Percentiles rank a stretch among this genome's conserved stretches.
Evolutionary conservation across 2,329 filamentous ascomycete species (phyloP).

Genomic region (Aspergillus neotritici): DNA sequence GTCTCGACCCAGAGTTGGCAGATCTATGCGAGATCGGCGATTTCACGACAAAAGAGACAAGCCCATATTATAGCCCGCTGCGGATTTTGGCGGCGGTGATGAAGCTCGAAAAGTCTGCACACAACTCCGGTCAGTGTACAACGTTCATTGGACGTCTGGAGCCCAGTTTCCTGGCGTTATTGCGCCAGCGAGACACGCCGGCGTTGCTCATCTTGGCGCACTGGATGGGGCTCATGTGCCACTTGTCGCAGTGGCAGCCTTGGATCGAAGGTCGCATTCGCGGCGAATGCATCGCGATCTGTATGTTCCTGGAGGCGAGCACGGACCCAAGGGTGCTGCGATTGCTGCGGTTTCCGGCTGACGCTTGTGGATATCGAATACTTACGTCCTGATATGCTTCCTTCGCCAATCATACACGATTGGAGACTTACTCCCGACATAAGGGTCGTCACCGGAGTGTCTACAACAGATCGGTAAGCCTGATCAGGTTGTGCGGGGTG

Average conservation of each 20-base stretch:
- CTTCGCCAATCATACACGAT: no score
- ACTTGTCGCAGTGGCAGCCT: conserved; percentile 22
- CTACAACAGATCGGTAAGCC: no score
- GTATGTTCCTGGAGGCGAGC: conserved; percentile 24
- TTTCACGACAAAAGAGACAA: conserved; percentile 13
- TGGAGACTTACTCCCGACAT: no score
- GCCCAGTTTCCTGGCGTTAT: conserved; percentile 19
- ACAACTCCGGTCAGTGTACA: conserved; percentile 19
- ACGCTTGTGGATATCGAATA: conserved; percentile 20
- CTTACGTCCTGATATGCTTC: no score
- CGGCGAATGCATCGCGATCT: conserved; percentile 27
- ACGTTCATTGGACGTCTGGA: conserved; percentile 25
- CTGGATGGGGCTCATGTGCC: conserved; percentile 31
- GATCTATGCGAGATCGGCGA: conserved; percentile 27
- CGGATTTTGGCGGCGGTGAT: conserved; percentile 15
- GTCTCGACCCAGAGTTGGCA: conserved; percentile 21
- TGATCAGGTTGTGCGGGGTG: no score
- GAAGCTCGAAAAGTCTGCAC: conserved; percentile 14
- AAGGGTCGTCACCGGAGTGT: no score
- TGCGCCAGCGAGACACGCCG: conserved; percentile 19
- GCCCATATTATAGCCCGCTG: conserved; percentile 23
- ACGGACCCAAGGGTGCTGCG: conserved; percentile 17
- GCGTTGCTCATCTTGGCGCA: conserved; percentile 26
- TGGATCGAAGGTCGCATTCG: conserved; percentile 27
- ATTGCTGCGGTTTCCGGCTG: conserved; percentile 21